Percentiles rank a stretch among this genome's conserved stretches.
Conservation (phyloP, 148 eudicot genomes). For the Vaccinium darrowii region DNA sequence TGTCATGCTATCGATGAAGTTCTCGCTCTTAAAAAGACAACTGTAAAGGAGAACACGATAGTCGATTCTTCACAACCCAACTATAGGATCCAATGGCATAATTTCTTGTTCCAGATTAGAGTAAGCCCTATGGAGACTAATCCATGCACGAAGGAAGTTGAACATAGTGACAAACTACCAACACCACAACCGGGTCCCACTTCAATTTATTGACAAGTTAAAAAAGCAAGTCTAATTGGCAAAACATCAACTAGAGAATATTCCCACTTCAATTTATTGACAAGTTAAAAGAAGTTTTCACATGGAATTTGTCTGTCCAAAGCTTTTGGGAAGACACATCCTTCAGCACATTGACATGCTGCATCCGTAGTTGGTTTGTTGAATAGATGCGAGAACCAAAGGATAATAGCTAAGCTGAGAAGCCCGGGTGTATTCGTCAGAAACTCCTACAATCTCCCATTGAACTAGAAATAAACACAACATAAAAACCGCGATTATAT, state of each 20-base stretch:
- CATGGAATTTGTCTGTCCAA: slow-evolving; percentile 14
- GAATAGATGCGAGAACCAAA: neutral
- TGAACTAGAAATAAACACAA: slow-evolving; percentile 7
- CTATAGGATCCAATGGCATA: neutral
- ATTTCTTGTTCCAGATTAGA: neutral
- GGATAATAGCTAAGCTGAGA: neutral
- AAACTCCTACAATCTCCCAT: neutral
- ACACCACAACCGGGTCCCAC: neutral
- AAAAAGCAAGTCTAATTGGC: neutral
- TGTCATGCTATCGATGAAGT: neutral
- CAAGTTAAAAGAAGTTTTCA: neutral
- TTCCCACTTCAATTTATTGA: slow-evolving; percentile 3
- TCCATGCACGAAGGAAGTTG: neutral
- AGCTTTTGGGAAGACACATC: slow-evolving; percentile 2
- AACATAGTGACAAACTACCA: neutral
- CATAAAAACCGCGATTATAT: neutral
- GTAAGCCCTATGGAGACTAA: neutral
- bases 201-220: no score
- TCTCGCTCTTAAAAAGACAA: neutral
- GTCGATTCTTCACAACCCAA: neutral
- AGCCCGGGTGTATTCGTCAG: slow-evolving; percentile 4
- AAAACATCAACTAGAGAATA: neutral
- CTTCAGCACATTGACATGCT: neutral
- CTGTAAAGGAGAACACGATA: neutral
- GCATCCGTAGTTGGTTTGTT: neutral